These are phyloP conservation scores for Trypanosoma boissoni DNA, from an alignment of 208 protist species.

Conservation along the genomic window DNA sequence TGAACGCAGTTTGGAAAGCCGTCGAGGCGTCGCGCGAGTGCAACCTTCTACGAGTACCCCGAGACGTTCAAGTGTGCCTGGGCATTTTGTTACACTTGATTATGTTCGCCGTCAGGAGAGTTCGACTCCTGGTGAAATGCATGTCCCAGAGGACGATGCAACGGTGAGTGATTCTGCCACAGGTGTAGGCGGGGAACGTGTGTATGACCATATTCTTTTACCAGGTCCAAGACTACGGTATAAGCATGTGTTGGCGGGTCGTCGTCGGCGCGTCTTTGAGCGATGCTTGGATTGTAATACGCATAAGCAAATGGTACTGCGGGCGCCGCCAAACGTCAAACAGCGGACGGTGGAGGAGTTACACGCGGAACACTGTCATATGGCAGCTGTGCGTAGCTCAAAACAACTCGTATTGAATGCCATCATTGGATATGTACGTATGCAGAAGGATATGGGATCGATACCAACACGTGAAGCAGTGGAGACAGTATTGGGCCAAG, in stretches of 20 bases:
- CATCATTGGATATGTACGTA: slow-evolving; percentile 68
- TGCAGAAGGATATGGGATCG: slow-evolving; percentile 66
- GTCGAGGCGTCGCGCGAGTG: no score
- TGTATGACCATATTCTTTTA: slow-evolving; percentile 72
- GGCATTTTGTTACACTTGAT: slow-evolving; percentile 18
- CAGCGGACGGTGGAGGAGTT: slow-evolving; percentile 75
- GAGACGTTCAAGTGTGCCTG: slow-evolving; percentile 18
- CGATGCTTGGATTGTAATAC: slow-evolving; percentile 84
- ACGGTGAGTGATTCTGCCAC: neutral
- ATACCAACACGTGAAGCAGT: slow-evolving; percentile 63
- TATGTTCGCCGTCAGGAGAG: slow-evolving; percentile 6
- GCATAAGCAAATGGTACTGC: slow-evolving; percentile 82
- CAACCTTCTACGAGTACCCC: neutral
- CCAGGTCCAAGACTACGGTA: slow-evolving; percentile 73
- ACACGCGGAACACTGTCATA: slow-evolving; percentile 88
- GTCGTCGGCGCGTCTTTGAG: slow-evolving; percentile 68
- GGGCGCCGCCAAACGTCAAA: slow-evolving; percentile 52
- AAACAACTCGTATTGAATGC: slow-evolving; percentile 81
- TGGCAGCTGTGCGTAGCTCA: slow-evolving; percentile 76
- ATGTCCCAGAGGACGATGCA: slow-evolving; percentile 1
- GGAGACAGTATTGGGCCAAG: slow-evolving; percentile 84
- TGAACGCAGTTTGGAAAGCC: neutral
- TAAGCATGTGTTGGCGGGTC: slow-evolving; percentile 45
- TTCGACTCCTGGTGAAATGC: neutral
- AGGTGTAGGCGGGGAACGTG: slow-evolving; percentile 21